Base-by-base conservation (phyloP, 2,329 filamentous ascomycete species). In the Tetracladium maxilliforme region DNA sequence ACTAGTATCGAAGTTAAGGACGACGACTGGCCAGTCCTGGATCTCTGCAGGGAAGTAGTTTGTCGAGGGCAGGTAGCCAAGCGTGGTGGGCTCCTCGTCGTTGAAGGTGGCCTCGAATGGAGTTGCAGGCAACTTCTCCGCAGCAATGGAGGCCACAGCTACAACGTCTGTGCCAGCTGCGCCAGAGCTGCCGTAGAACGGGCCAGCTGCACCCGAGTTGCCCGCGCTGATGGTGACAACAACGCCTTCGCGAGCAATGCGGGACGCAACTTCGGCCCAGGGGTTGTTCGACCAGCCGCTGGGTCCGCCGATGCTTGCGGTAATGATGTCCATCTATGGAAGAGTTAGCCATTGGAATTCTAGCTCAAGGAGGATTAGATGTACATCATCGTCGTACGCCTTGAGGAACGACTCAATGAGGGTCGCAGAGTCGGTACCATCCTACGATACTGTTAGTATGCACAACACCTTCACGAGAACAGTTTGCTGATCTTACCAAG, bases 321-420 rank as follows among this genome's bases (percentile, higher is more conserved):
- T 65, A 38, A 70, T 69, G 33, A 70, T 60, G 22, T 29, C 27
- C n/a, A n/a, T n/a, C n/a, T n/a, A n/a, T n/a, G n/a, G n/a, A n/a
- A n/a, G n/a, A n/a, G n/a, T n/a, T n/a, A n/a, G n/a, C n/a, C n/a
- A n/a, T n/a, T n/a, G n/a, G n/a, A n/a, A n/a, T n/a, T n/a, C n/a
- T n/a, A n/a, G n/a, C n/a, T n/a, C n/a, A n/a, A n/a, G n/a, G n/a
- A n/a, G n/a, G 18, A 42, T 29, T 15, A 41, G 19, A 20, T 42
- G 33, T 14, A 35, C 34, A 9, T 33, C 33, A 25, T 38, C 35
- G 5, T 30, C 24, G 10, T 25, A 20, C n/a, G 39, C 39, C 28
- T 31, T 29, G 12, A 26, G 10, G 29, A 42, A 27, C n/a, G 33
- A 35, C 7, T 30, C 27, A 13, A 38, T 35, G 15, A 41, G 29